These are phyloP conservation scores for Fusarium torreyae DNA, from an alignment of 2,329 filamentous ascomycete species.

Conservation along the genomic window DNA sequence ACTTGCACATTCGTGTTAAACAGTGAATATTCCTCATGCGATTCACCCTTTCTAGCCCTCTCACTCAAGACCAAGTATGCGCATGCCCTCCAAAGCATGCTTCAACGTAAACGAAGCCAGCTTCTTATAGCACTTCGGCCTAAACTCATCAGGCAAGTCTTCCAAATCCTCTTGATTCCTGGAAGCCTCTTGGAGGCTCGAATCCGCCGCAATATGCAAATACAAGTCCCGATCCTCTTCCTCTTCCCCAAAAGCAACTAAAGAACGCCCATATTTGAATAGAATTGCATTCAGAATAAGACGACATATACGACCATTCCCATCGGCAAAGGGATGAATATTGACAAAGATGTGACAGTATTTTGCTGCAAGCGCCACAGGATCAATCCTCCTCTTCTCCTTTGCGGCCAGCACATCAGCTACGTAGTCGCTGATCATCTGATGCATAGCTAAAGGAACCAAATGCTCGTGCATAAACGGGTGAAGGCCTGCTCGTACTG, in stretches of 20 bases:
- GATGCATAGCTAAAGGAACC: constrained; percentile 47
- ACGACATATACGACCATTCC: constrained; percentile 54
- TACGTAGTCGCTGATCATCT: constrained; percentile 38
- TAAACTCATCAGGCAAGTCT: not conserved
- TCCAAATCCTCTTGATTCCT: not conserved
- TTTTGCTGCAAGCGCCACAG: constrained; percentile 48
- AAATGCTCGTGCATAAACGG: not conserved
- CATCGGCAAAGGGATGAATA: constrained; percentile 56
- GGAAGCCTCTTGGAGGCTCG: not conserved
- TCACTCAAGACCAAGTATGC: not conserved
- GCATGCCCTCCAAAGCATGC: constrained; percentile 9
- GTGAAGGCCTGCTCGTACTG: constrained; percentile 32
- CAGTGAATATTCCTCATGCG: too few relatives aligned
- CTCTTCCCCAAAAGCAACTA: not conserved
- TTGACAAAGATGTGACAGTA: constrained; percentile 52
- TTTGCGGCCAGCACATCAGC: constrained; percentile 39
- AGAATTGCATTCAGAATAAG: constrained; percentile 54
- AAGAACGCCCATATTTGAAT: constrained; percentile 42
- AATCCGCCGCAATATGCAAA: not conserved
- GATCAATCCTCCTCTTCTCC: constrained; percentile 37
- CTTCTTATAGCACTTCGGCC: not conserved
- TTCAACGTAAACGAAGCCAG: constrained; percentile 10
- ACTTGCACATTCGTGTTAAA: too few relatives aligned
- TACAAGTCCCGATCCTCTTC: not conserved
- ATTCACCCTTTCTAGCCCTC: too few relatives aligned